Evolutionary conservation across 176 grass and related monocot species (phyloP).

Genomic region (Ananas comosus): DNA sequence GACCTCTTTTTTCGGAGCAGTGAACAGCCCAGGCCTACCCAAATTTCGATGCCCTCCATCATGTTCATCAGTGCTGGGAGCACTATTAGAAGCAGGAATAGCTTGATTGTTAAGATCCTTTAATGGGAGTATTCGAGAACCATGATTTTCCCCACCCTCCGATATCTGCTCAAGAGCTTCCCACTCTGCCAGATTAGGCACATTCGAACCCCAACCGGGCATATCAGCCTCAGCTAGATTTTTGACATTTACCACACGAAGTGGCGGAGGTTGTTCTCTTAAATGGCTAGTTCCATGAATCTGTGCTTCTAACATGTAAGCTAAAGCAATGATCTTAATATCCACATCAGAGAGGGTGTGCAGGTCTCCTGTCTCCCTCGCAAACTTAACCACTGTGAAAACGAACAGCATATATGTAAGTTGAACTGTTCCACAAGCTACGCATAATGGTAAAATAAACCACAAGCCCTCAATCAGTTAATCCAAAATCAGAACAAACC

Average conservation of each 20-base stretch:
- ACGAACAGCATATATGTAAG: neutral
- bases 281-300: conserved; percentile 70
- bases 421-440: neutral
- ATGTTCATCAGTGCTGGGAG: conserved; percentile 23
- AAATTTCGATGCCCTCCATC: conserved; percentile 16
- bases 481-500: neutral
- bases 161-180: conserved; percentile 70
- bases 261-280: conserved; percentile 35
- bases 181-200: conserved; percentile 64
- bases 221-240: neutral
- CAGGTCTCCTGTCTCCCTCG: conserved; percentile 86
- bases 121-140: conserved; percentile 67
- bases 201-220: neutral
- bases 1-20: conserved; percentile 35
- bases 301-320: conserved; percentile 93
- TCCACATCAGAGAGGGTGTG: conserved; percentile 94
- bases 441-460: neutral
- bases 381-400: conserved; percentile 66
- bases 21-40: neutral
- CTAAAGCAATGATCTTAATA: conserved; percentile 83
- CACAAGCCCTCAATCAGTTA: neutral
- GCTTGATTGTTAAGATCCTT: conserved; percentile 65
- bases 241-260: neutral
- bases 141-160: conserved; percentile 22
- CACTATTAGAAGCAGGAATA: conserved; percentile 20